Conservation (phyloP, 331 rosid genomes). For the Rhamnella rubrinervis region DNA sequence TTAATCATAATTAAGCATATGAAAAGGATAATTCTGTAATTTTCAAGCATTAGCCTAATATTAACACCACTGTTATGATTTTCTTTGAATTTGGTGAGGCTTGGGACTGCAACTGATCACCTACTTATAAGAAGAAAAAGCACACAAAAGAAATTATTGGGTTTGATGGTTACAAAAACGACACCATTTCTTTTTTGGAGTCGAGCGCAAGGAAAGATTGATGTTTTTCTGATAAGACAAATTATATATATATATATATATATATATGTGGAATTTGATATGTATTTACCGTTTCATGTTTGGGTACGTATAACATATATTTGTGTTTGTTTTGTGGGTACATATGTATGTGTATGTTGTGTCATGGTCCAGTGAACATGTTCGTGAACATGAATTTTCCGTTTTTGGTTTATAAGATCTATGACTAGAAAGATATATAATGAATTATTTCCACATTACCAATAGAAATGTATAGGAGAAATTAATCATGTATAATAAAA, state of each 20-base stretch:
- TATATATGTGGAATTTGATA: neutral
- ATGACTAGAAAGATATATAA: neutral
- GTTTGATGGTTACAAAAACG: neutral
- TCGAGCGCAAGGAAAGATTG: conserved; percentile 18
- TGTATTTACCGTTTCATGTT: too few relatives aligned
- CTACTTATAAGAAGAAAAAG: neutral
- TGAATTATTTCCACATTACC: neutral
- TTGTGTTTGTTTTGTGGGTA: too few relatives aligned
- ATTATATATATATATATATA: too few relatives aligned
- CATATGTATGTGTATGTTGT: neutral
- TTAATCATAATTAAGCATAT: neutral
- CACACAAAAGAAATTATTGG: neutral
- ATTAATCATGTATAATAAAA: too few relatives aligned
- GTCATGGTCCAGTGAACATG: conserved; percentile 4
- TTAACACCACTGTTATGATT: neutral
- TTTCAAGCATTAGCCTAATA: conserved; percentile 27
- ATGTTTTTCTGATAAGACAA: neutral
- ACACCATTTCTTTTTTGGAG: conserved; percentile 16
- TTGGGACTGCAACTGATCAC: conserved; percentile 14
- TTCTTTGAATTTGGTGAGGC: conserved; percentile 1
- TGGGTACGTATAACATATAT: too few relatives aligned
- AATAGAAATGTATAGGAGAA: too few relatives aligned
- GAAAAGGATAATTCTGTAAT: conserved; percentile 12
- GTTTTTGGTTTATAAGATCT: neutral
- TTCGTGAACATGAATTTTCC: neutral